phyloP scores from a whole-genome alignment of 2,329 filamentous ascomycete species.

The Alternaria postmessia region DNA sequence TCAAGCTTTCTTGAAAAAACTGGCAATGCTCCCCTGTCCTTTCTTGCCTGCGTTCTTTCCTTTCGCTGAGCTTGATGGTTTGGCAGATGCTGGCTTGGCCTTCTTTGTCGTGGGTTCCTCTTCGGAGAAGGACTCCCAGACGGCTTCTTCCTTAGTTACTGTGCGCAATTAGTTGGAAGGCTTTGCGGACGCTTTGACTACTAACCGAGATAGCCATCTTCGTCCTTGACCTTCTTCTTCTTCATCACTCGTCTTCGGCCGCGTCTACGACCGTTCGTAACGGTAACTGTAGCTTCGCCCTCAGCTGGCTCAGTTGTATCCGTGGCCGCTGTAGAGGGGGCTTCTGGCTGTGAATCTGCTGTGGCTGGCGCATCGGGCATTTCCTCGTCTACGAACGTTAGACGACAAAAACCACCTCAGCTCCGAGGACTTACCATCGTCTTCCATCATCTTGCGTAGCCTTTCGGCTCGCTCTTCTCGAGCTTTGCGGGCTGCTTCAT shows the following conservation, averaged over 20 bases:
- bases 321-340: slow-evolving; percentile 28
- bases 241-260: slow-evolving; percentile 83
- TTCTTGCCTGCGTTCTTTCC: slow-evolving; percentile 56
- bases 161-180: slow-evolving; percentile 19
- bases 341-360: slow-evolving; percentile 51
- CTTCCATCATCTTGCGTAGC: slow-evolving; percentile 79
- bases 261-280: slow-evolving; percentile 72
- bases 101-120: slow-evolving; percentile 74
- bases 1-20: slow-evolving; percentile 84
- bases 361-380: slow-evolving; percentile 63
- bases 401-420: slow-evolving; percentile 1
- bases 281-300: slow-evolving; percentile 54
- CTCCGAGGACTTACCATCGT: slow-evolving; percentile 58
- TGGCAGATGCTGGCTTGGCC: slow-evolving; percentile 55
- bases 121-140: slow-evolving; percentile 94
- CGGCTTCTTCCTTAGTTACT: slow-evolving; percentile 86
- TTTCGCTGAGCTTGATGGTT: slow-evolving; percentile 59
- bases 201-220: slow-evolving; percentile 87
- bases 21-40: slow-evolving; percentile 85
- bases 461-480: slow-evolving; percentile 72
- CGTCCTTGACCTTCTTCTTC: slow-evolving; percentile 86
- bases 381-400: slow-evolving; percentile 59
- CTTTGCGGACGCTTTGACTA: neutral
- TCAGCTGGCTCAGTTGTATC: slow-evolving; percentile 32
- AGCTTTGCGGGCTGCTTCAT: slow-evolving; percentile 49